Evolutionary conservation across 164 flowering plant species (phyloP), one percentile per base, ranked within the genome.

Genomic region (Piper betle): DNA sequence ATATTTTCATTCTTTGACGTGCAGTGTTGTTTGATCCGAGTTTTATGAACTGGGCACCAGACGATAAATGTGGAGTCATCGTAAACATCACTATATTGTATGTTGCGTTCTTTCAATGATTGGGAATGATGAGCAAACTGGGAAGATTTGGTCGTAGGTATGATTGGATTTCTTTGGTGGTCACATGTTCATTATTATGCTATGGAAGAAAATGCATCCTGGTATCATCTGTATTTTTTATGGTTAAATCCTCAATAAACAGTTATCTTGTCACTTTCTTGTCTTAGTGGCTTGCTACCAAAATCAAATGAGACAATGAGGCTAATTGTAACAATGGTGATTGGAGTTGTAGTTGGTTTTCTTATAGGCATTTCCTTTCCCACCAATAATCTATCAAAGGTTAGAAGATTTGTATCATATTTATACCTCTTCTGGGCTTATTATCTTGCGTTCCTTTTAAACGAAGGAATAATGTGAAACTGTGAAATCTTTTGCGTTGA

Each of bases 311-410:
- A 84, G 57, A 75, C 71, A 5, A 82, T 85, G 88, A 83, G 81
- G 88, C 69, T 84, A 62, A 61, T 82, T 53, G 71, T 81, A 25
- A 75, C 85, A 37, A 77, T 79, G 37, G 75, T 80, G 48, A 50
- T 81, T 56, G 98, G 93, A 62, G 71, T 84, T 58, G 73, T 82
- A 52, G 72, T 88, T 67, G 98, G 98, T 12, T 84, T 88, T 76
- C 71, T 87, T 18, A 59, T 87, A 55, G 95, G 98, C 61, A 64
- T 79, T 46, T 85, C 86, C 59, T 77, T 82, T 72, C 91, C 91
- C 25, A 60, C 78, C 3, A 56, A 73, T 41, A 72, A 80, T 37
- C 65, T 81, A 52, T 74, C 73, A 15, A 86, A 74, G 91, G 97
- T 91, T 70, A 2, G 50, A 43, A 15, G 8, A 43, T 43, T 7